Evolutionary conservation across 768 basidiomycete genomes (phyloP).

Genomic region (Pulveroboletus sp.): DNA sequence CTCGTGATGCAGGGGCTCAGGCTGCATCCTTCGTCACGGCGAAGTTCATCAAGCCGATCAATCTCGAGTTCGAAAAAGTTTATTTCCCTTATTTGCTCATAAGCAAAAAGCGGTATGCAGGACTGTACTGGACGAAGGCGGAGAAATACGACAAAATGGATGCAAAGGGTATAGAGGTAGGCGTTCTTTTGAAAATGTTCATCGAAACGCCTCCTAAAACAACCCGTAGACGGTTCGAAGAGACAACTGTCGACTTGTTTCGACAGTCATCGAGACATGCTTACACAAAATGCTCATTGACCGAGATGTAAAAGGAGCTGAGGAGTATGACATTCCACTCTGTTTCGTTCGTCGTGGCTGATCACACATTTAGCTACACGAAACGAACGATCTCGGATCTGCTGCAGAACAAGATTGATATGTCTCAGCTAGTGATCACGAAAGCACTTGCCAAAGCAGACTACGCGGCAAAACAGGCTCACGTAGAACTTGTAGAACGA

Average conservation of each 20-base stretch:
- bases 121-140: constrained; percentile 92
- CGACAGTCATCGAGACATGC: constrained; percentile 97
- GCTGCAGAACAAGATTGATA: constrained; percentile 94
- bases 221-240: constrained; percentile 82
- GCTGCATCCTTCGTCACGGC: constrained; percentile 88
- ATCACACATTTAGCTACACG: constrained; percentile 61
- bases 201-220: not conserved
- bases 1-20: constrained; percentile 61
- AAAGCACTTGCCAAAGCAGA: constrained; percentile 93
- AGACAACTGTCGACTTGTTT: constrained; percentile 98
- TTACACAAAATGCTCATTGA: constrained; percentile 97
- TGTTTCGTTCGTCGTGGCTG: constrained; percentile 12
- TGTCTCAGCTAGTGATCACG: constrained; percentile 99
- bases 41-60: constrained; percentile 94
- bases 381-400: constrained; percentile 93
- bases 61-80: constrained; percentile 98
- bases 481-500: constrained; percentile 90
- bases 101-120: constrained; percentile 98
- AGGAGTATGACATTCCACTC: constrained; percentile 56
- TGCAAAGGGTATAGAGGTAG: constrained; percentile 96
- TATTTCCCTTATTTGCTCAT: constrained; percentile 98
- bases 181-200: constrained; percentile 14
- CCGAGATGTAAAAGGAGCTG: constrained; percentile 88
- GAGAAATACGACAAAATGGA: constrained; percentile 99
- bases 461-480: constrained; percentile 93